These are phyloP conservation scores for Eimeria maxima DNA, from an alignment of 169 alveolate genomes.

Conservation along the genomic window DNA sequence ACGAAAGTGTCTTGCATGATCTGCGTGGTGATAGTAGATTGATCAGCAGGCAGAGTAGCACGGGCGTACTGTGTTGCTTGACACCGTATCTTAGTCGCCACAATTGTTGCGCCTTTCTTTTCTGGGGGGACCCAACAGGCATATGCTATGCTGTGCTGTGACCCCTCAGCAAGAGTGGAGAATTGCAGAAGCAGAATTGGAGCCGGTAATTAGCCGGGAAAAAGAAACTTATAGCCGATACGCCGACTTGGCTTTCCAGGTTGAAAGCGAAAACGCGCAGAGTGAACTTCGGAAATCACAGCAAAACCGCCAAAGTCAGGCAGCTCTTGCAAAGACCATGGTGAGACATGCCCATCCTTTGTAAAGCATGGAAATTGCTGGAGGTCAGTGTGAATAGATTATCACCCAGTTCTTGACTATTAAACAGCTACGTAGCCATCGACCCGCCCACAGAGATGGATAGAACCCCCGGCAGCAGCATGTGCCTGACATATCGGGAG, in stretches of 20 bases:
- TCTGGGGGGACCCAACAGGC: not conserved
- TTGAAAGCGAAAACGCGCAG: not conserved
- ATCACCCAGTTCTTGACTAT: not conserved
- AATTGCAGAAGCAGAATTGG: conserved; percentile 51
- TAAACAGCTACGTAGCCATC: not conserved
- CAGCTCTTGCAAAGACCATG: conserved; percentile 52
- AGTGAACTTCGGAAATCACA: not conserved
- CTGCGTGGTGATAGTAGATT: not conserved
- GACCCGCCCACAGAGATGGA: not conserved
- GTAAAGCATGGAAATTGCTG: not conserved
- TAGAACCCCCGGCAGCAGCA: not conserved
- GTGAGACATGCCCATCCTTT: conserved; percentile 8
- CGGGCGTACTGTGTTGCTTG: not conserved
- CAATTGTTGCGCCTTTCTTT: not conserved
- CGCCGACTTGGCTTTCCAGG: conserved; percentile 11
- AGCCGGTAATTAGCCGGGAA: conserved; percentile 11
- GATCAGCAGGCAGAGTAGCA: not conserved
- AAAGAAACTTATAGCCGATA: conserved; percentile 31
- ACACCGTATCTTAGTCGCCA: no score
- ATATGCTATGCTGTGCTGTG: not conserved
- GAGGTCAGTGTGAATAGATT: not conserved
- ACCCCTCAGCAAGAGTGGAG: conserved; percentile 56
- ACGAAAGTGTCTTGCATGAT: not conserved
- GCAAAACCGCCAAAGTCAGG: conserved; percentile 56
- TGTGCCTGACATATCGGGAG: not conserved